Percentiles rank a stretch among this genome's conserved stretches.
Evolutionary conservation across 345 rosid species (phyloP).

Genomic region (Salix exigua): DNA sequence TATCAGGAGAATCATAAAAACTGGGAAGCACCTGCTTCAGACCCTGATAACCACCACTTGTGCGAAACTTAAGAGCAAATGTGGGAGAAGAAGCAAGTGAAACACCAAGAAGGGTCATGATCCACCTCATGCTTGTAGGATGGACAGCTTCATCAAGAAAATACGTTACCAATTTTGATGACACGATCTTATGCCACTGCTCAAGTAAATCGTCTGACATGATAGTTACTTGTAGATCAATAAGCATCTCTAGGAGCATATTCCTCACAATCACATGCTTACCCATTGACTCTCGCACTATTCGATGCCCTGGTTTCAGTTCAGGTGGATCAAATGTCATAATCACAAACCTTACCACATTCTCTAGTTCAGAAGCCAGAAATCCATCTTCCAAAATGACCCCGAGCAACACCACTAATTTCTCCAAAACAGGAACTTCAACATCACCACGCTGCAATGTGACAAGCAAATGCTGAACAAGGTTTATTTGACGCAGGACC

Average conservation of each 20-base stretch:
- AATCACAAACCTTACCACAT: constrained; percentile 89
- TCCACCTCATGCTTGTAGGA: constrained; percentile 99
- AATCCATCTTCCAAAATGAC: constrained; percentile 99
- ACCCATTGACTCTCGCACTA: constrained; percentile 84
- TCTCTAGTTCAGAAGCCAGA: constrained; percentile 89
- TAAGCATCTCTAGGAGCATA: constrained; percentile 98
- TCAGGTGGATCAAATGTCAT: constrained; percentile 99
- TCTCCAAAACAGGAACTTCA: constrained; percentile 94
- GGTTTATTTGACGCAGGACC: constrained; percentile 83
- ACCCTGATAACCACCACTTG: constrained; percentile 94
- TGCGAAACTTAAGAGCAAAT: constrained; percentile 86
- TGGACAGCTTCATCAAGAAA: constrained; percentile 99
- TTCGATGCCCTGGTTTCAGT: constrained; percentile 60
- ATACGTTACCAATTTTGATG: constrained; percentile 91
- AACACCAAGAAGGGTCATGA: constrained; percentile 97
- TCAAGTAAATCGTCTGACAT: constrained; percentile 90
- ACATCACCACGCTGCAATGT: constrained; percentile 99
- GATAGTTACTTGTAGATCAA: constrained; percentile 97
- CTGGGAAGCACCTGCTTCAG: constrained; percentile 83
- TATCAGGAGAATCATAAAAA: constrained; percentile 97
- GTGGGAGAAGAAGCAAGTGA: constrained; percentile 91
- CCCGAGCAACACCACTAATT: constrained; percentile 91
- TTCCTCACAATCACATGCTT: constrained; percentile 98
- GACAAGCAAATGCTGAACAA: constrained; percentile 92
- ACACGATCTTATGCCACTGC: constrained; percentile 98